Evolutionary conservation across 768 basidiomycete genomes (phyloP).

Genomic region (Leccinum arenicola): DNA sequence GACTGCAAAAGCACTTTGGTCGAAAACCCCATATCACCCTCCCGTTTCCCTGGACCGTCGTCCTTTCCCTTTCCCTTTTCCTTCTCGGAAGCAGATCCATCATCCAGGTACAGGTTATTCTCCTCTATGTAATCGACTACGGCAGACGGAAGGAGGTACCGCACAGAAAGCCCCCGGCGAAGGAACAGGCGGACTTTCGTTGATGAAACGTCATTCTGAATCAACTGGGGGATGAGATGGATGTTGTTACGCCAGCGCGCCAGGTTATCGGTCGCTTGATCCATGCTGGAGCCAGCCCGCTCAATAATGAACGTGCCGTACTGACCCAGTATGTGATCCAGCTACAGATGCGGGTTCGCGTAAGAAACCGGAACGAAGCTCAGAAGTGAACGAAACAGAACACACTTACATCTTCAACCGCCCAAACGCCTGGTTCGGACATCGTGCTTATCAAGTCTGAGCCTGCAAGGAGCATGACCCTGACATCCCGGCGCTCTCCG

Average conservation of each 20-base stretch:
- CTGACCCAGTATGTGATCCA: conserved; percentile 93
- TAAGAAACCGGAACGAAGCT: conserved; percentile 14
- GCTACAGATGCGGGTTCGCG: conserved; percentile 41
- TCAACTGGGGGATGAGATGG: conserved; percentile 88
- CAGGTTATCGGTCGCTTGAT: conserved; percentile 72
- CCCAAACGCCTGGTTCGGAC: conserved; percentile 98
- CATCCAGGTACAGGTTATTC: conserved; percentile 73
- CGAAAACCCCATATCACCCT: conserved; percentile 16
- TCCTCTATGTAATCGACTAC: conserved; percentile 95
- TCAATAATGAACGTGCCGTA: conserved; percentile 96
- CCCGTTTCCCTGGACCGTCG: conserved; percentile 25
- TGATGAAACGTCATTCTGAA: conserved; percentile 96
- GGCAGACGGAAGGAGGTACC: conserved; percentile 86
- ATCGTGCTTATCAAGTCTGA: conserved; percentile 97
- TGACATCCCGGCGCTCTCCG: conserved; percentile 71
- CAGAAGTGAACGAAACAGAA: conserved; percentile 1
- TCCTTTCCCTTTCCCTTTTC: conserved; percentile 41
- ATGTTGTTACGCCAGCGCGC: conserved; percentile 82
- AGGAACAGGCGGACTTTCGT: conserved; percentile 88
- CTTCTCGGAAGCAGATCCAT: conserved; percentile 36
- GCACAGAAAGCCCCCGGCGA: conserved; percentile 74
- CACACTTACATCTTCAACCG: conserved; percentile 80
- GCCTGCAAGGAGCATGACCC: conserved; percentile 95
- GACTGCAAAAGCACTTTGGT: conserved; percentile 11
- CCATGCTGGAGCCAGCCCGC: conserved; percentile 90